These are phyloP conservation scores for Drechslerella stenobrocha DNA, from an alignment of 2,329 filamentous ascomycete genomes.

Conservation along the genomic window DNA sequence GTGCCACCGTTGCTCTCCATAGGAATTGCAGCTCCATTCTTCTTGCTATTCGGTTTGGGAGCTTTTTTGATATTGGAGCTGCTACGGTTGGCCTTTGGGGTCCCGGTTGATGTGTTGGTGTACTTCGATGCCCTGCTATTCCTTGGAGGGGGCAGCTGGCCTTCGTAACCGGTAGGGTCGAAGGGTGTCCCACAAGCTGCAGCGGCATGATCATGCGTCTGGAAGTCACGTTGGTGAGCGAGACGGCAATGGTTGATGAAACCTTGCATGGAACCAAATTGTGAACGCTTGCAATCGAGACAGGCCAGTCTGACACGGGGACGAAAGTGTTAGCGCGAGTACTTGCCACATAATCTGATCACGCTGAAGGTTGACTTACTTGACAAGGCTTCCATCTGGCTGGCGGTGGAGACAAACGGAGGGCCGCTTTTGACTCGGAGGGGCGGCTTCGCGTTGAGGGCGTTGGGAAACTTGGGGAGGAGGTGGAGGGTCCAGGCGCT, in stretches of 20 bases:
- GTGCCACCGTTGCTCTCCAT: background rate
- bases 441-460: slow-evolving; percentile 62
- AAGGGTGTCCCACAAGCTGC: slow-evolving; percentile 82
- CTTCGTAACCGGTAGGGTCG: slow-evolving; percentile 58
- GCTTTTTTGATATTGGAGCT: slow-evolving; percentile 16
- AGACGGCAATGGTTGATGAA: slow-evolving; percentile 99
- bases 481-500: background rate
- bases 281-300: slow-evolving; percentile 80
- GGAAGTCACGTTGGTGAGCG: slow-evolving; percentile 87
- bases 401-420: slow-evolving; percentile 83
- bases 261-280: slow-evolving; percentile 96
- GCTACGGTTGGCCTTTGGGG: slow-evolving; percentile 9
- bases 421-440: slow-evolving; percentile 73
- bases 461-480: slow-evolving; percentile 54
- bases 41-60: slow-evolving; percentile 26
- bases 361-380: slow-evolving; percentile 55
- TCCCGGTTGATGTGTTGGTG: slow-evolving; percentile 3
- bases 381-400: slow-evolving; percentile 81
- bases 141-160: slow-evolving; percentile 29
- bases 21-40: slow-evolving; percentile 5
- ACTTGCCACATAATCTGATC: background rate
- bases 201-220: slow-evolving; percentile 93
- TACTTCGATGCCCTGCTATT: slow-evolving; percentile 38
- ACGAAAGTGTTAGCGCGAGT: slow-evolving; percentile 13
- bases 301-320: slow-evolving; percentile 67